Evolutionary conservation across 129 eudicot genomes (phyloP).

Genomic region (Ambrosia artemisiifolia): DNA sequence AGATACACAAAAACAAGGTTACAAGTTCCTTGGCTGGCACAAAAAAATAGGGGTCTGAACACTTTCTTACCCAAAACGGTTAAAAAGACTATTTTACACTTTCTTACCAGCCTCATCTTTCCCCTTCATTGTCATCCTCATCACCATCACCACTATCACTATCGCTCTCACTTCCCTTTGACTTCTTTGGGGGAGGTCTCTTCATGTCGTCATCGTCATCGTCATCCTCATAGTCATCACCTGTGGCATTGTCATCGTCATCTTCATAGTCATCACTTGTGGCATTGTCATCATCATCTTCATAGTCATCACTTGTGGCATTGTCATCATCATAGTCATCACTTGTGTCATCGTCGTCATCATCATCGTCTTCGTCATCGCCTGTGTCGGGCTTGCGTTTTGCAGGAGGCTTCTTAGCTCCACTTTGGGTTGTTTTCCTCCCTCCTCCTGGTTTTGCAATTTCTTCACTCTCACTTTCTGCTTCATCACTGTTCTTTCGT

Average conservation of each 20-base stretch:
- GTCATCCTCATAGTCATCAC: too few relatives aligned
- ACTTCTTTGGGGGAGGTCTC: slow-evolving; percentile 32
- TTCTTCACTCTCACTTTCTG: slow-evolving; percentile 40
- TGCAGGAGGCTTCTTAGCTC: slow-evolving; percentile 43
- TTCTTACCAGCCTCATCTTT: slow-evolving; percentile 30
- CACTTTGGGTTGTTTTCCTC: slow-evolving; percentile 34
- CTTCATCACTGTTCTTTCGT: slow-evolving; percentile 29
- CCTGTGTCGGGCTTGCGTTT: slow-evolving; percentile 35
- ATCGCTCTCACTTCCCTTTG: slow-evolving; percentile 31
- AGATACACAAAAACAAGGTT: neutral
- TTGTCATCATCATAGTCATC: slow-evolving; percentile 7
- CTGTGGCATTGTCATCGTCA: neutral
- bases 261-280: too few relatives aligned
- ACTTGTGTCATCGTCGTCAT: too few relatives aligned
- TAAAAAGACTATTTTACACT: slow-evolving; percentile 2
- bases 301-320: slow-evolving; percentile 14
- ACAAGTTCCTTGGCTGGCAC: neutral
- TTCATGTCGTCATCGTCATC: too few relatives aligned
- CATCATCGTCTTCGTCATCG: slow-evolving; percentile 4
- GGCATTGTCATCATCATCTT: neutral
- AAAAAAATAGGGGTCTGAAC: neutral
- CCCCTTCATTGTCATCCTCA: slow-evolving; percentile 15
- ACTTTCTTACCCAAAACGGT: neutral
- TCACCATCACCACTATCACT: slow-evolving; percentile 15
- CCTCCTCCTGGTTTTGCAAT: slow-evolving; percentile 38